Evolutionary conservation across 306 rosid species (phyloP).

Genomic region (Acacia melanoxylon): DNA sequence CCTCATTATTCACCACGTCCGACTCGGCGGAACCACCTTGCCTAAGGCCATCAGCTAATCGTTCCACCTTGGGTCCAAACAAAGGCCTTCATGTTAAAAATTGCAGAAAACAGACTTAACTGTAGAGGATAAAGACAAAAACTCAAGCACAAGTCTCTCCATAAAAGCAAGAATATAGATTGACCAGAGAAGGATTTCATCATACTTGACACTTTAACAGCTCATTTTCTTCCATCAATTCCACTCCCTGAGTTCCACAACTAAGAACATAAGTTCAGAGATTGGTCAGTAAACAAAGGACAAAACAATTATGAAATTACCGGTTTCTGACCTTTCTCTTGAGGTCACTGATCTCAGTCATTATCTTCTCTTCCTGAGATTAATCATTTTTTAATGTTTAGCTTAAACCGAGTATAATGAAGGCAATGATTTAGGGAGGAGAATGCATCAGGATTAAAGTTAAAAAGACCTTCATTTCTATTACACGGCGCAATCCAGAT

Average conservation of each 20-base stretch:
- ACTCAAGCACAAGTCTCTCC: not conserved
- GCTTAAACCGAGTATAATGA: not conserved
- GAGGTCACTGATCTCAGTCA: constrained; percentile 69
- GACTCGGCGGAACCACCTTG: constrained; percentile 41
- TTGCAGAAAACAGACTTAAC: not conserved
- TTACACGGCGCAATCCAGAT: constrained; percentile 70
- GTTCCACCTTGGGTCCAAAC: constrained; percentile 43
- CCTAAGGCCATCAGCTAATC: constrained; percentile 31
- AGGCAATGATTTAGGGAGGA: not conserved
- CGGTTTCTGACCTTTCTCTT: constrained; percentile 71
- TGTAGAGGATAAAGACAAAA: not conserved
- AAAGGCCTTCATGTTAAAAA: constrained; percentile 6
- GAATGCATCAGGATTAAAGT: not conserved
- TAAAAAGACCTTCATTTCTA: constrained; percentile 61
- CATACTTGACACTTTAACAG: constrained; percentile 66
- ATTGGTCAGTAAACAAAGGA: not conserved
- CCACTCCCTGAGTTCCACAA: constrained; percentile 52
- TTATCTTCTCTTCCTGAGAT: constrained; percentile 76
- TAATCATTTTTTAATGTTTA: not conserved
- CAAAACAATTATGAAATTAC: not conserved
- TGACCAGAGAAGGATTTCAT: constrained; percentile 12
- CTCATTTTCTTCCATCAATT: constrained; percentile 74
- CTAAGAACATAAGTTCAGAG: not conserved
- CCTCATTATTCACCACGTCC: constrained; percentile 49
- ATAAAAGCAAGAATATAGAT: not conserved